Base-by-base conservation (phyloP, 2,329 filamentous ascomycete genomes). In the Trichophyton schoenleinii region DNA sequence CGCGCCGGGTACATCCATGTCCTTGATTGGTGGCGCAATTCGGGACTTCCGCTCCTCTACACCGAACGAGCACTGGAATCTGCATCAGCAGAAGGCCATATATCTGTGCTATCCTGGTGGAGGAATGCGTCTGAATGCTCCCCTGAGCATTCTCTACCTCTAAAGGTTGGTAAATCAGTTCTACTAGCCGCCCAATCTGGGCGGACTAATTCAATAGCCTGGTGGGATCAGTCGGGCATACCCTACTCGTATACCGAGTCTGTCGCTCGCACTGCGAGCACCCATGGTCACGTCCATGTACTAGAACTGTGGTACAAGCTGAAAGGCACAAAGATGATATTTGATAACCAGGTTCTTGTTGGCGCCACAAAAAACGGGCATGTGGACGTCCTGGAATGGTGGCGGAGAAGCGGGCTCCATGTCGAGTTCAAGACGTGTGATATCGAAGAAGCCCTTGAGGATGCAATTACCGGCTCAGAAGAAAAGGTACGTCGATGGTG, bases 381-480 rank as follows among this genome's bases (percentile, higher is more conserved):
- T 71, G 83, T 91, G 2, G 80, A 84, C 41, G 90, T 96, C 22
- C 77, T 97, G 6, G 89, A 96, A 71, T 96, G 92, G 92, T 96
- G 92, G 91, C 87, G 88, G 69, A 80, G 80, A 36, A 78, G 75
- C 41, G 84, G 85, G 0, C 80, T 91, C 67, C 81, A 83, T 59
- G 91, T 96, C 28, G 90, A 95, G 73, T 96, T 96, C 74, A 91
- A 92, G 72, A 95, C 90, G 0, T 96, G 91, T 72, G 91, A 95
- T 72, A 94, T 97, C 64, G 91, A 96, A 72, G 92, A 96, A 74
- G 91, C 91, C 0, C 80, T 96, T 44, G 91, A 96, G 71, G 91
- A 96, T 71, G 89, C 89, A 22, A 83, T 92, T 3, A 83, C 83
- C 42, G 83, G 78, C 3, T 85, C 87, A 60, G 87, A 90, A 64